Conservation (phyloP, 495 filamentous ascomycete species). For the Opeltia flavorubescens region DNA sequence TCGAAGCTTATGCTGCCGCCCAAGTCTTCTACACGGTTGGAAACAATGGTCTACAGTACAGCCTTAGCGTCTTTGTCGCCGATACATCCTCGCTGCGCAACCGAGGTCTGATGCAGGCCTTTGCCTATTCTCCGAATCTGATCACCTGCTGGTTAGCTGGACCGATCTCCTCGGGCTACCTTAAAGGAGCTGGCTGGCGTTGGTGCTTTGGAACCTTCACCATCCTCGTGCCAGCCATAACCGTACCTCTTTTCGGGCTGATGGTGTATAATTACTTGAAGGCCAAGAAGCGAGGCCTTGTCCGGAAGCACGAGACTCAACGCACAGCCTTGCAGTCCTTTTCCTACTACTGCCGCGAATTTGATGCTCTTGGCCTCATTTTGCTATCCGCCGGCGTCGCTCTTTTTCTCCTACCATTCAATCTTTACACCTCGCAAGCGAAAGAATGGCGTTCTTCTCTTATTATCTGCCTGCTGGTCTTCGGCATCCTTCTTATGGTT, state of each 20-base stretch:
- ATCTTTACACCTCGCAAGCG: slow-evolving; percentile 29
- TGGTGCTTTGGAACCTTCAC: slow-evolving; percentile 52
- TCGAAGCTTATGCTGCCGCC: slow-evolving; percentile 32
- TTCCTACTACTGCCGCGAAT: slow-evolving; percentile 42
- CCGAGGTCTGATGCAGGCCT: slow-evolving; percentile 47
- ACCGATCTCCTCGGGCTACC: slow-evolving; percentile 24
- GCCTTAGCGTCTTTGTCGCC: slow-evolving; percentile 47
- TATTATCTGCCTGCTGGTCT: slow-evolving; percentile 42
- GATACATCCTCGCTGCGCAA: slow-evolving; percentile 52
- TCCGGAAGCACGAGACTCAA: slow-evolving; percentile 24
- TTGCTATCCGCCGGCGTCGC: slow-evolving; percentile 43
- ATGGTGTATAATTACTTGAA: slow-evolving; percentile 46
- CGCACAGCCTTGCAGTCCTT: slow-evolving; percentile 34
- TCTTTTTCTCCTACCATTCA: slow-evolving; percentile 52
- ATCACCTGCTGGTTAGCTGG: slow-evolving; percentile 34
- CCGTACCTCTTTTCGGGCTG: slow-evolving; percentile 35
- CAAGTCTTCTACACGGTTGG: slow-evolving; percentile 44
- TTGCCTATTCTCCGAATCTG: slow-evolving; percentile 50
- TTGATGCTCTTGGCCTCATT: slow-evolving; percentile 46
- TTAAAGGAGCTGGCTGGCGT: slow-evolving; percentile 39
- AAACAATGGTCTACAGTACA: slow-evolving; percentile 43
- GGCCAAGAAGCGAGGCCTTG: slow-evolving; percentile 33
- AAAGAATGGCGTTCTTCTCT: slow-evolving; percentile 34
- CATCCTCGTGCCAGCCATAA: slow-evolving; percentile 42
- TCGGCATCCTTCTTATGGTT: slow-evolving; percentile 41